These are phyloP conservation scores for Chionographis japonica DNA, from an alignment of 106 monocot species.

Conservation along the genomic window DNA sequence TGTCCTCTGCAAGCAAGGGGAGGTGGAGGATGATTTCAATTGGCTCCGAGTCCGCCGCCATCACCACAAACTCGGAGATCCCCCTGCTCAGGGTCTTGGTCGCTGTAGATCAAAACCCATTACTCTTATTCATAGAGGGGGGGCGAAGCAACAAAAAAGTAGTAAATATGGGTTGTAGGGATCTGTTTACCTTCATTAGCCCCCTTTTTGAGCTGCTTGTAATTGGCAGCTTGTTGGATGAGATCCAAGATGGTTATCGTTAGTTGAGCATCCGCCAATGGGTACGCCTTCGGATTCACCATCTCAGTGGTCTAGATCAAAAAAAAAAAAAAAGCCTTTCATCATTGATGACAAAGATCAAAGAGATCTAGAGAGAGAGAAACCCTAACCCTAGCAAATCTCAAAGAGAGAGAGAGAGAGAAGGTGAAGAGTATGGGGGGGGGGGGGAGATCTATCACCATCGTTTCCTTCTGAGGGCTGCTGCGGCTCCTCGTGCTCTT, in stretches of 20 bases:
- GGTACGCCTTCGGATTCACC: slow-evolving; percentile 92
- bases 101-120: slow-evolving; percentile 29
- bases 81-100: slow-evolving; percentile 83
- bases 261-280: slow-evolving; percentile 82
- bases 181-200: slow-evolving; percentile 72
- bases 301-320: slow-evolving; percentile 38
- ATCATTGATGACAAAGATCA: too few relatives aligned
- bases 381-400: too few relatives aligned
- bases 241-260: slow-evolving; percentile 83
- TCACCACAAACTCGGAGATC: slow-evolving; percentile 82
- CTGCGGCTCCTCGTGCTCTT: too few relatives aligned
- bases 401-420: too few relatives aligned
- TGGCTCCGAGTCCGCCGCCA: slow-evolving; percentile 85
- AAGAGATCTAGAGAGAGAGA: too few relatives aligned
- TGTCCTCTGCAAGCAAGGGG: slow-evolving; percentile 76
- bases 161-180: background rate
- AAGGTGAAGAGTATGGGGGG: too few relatives aligned
- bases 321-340: background rate
- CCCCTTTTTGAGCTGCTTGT: slow-evolving; percentile 93
- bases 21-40: slow-evolving; percentile 82
- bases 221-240: slow-evolving; percentile 82
- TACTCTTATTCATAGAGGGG: background rate
- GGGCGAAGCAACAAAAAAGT: background rate
- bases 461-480: too few relatives aligned
- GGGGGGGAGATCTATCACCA: too few relatives aligned